A percentile compares a stretch with the other conserved stretches of the same genome.
Conservation (phyloP, 495 filamentous ascomycete genomes). For the Penicillium cosmopolitanum region DNA sequence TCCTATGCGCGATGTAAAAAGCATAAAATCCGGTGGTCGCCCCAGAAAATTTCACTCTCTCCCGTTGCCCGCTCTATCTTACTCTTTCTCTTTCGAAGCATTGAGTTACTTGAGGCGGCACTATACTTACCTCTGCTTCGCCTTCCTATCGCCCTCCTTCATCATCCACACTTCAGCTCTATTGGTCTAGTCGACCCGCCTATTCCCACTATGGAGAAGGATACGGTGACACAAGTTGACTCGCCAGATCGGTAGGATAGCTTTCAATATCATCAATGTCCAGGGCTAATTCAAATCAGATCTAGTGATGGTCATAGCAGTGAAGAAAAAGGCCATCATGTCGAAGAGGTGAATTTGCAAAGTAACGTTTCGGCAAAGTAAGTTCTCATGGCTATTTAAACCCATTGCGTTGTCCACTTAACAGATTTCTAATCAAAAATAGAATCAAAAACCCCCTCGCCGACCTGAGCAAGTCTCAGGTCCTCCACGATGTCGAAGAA, state of each 20-base stretch:
- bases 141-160: background rate
- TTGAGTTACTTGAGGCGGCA: too few species aligned
- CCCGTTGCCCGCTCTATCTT: too few species aligned
- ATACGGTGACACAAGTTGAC: conserved; percentile 14
- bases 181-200: background rate
- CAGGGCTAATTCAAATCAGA: conserved; percentile 16
- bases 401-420: background rate
- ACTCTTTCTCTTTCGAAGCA: too few species aligned
- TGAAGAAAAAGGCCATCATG: conserved; percentile 35
- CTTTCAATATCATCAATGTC: background rate
- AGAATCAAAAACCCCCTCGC: conserved; percentile 67
- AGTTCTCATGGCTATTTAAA: conserved; percentile 10
- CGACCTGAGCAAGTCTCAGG: conserved; percentile 51
- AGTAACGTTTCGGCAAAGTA: conserved; percentile 55
- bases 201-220: conserved; percentile 15
- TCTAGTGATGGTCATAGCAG: conserved; percentile 23
- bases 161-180: background rate
- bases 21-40: conserved; percentile 20
- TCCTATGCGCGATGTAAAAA: background rate
- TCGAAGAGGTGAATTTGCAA: conserved; percentile 52
- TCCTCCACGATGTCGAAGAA: conserved; percentile 58
- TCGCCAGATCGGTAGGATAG: background rate
- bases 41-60: background rate
- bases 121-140: background rate
- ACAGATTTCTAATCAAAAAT: conserved; percentile 10